Base-by-base conservation (phyloP, 1,284 basidiomycete genomes). In the Mycosarcoma maydis region DNA sequence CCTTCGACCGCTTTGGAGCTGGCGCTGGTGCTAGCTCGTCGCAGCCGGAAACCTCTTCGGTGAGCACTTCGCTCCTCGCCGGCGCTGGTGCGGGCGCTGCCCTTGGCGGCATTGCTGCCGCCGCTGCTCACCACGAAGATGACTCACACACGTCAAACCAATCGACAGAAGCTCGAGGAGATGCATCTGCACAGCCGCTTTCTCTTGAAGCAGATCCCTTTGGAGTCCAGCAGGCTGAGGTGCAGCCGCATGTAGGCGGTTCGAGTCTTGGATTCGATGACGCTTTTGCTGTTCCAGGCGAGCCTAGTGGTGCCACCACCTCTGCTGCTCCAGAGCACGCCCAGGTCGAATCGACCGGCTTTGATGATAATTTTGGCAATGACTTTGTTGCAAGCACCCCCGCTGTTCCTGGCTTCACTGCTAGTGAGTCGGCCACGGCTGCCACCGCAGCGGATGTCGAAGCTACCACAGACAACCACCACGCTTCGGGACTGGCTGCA, bases 1-100 rank as follows among this genome's bases (percentile, higher is more conserved):
- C 95, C 0, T 98, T 98, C 78, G 94, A 94, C 68, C 85, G 90
- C 36, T 83, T 94, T 43, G 66, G 61, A 6, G 13, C 55, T 29
- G 48, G 55, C 6, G 50, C 53, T 2, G 22, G 19, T 27, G 24
- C 24, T 20, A 27, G 46, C 19, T 46, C 50, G n/a, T 36, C 50
- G 11, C 53, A 58, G 23, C 52, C 61, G 6, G 53, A 23, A 23
- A 61, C 60, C 29, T 49, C 66, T 16, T 58, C 55, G 23, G 52
- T 56, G 19, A 67, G 81, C 7, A 43, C 76, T 29, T 72, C 78
- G 42, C 61, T 69, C 19, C 51, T 79, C 20, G 55, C 81, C 16
- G 76, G 73, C 11, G 77, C 66, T 1, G 76, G 76, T 17, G 75
- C 76, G 0, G 78, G 75, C 19, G 76, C 77, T 8, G 78, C 74